Percentiles rank a stretch among this genome's conserved stretches.
phyloP scores from a whole-genome alignment of 306 rosid species.

The Fagus sylvatica region DNA sequence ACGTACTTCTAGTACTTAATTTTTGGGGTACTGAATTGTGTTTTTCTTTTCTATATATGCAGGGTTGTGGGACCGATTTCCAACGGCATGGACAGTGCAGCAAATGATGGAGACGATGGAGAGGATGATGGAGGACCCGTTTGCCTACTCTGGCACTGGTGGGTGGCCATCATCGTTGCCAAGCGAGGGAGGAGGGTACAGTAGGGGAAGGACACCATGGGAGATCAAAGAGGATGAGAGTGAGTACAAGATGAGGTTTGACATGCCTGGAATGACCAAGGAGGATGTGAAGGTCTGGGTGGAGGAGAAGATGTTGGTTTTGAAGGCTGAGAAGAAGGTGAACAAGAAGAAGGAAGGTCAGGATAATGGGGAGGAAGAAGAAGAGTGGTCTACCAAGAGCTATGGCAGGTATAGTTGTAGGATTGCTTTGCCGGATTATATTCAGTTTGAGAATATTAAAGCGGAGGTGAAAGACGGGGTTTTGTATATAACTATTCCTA shows the following conservation, averaged over 20 bases:
- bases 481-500: slow-evolving; percentile 68
- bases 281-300: slow-evolving; percentile 86
- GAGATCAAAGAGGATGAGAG: slow-evolving; percentile 68
- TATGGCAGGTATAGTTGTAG: slow-evolving; percentile 70
- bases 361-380: slow-evolving; percentile 17
- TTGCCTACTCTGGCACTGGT: slow-evolving; percentile 40
- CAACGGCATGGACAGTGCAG: slow-evolving; percentile 71
- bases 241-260: slow-evolving; percentile 86
- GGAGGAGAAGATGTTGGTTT: slow-evolving; percentile 77
- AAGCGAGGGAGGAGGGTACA: slow-evolving; percentile 44
- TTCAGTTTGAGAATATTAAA: slow-evolving; percentile 65
- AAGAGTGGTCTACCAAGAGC: slow-evolving; percentile 69
- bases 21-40: not conserved
- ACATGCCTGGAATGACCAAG: slow-evolving; percentile 87
- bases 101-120: slow-evolving; percentile 94
- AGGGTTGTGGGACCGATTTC: slow-evolving; percentile 85
- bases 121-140: slow-evolving; percentile 75
- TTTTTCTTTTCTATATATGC: not conserved
- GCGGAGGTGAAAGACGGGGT: slow-evolving; percentile 90
- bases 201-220: slow-evolving; percentile 83
- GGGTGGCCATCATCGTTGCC: slow-evolving; percentile 44
- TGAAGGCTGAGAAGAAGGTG: slow-evolving; percentile 71
- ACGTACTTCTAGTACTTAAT: not conserved
- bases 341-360: slow-evolving; percentile 23
- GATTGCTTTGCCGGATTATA: slow-evolving; percentile 74